Percentiles rank a stretch among this genome's conserved stretches.
phyloP scores from a whole-genome alignment of 306 rosid species.

The Ochetophila trinervis region DNA sequence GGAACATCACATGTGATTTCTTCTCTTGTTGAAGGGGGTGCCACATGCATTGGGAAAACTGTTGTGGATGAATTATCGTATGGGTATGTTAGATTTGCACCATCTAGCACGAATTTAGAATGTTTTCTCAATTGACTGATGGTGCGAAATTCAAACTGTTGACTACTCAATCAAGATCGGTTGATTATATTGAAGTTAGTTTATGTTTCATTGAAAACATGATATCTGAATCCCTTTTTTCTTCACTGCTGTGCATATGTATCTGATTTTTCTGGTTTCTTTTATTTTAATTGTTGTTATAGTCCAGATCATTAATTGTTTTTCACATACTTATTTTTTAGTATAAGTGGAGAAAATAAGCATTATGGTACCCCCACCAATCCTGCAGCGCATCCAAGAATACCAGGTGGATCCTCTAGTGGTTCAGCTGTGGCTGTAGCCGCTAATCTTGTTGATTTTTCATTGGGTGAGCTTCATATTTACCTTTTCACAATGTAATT shows the following conservation, averaged over 20 bases:
- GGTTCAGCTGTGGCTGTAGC: constrained; percentile 98
- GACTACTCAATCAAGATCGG: background rate
- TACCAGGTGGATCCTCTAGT: constrained; percentile 89
- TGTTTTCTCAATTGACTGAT: background rate
- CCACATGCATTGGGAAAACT: constrained; percentile 78
- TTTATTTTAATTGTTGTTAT: background rate
- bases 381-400: constrained; percentile 62
- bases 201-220: background rate
- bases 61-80: constrained; percentile 66
- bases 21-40: constrained; percentile 84
- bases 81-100: constrained; percentile 41
- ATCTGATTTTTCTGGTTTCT: constrained; percentile 2
- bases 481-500: background rate
- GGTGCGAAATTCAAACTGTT: background rate
- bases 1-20: constrained; percentile 62
- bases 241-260: background rate
- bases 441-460: constrained; percentile 76
- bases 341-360: constrained; percentile 78
- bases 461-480: constrained; percentile 64
- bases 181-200: background rate
- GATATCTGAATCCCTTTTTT: background rate
- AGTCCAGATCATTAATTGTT: constrained; percentile 1
- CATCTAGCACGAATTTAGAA: background rate
- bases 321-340: constrained; percentile 34
- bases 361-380: constrained; percentile 82